These are phyloP conservation scores for Boeremia exigua DNA, from an alignment of 2,329 filamentous ascomycete species.

Conservation along the genomic window DNA sequence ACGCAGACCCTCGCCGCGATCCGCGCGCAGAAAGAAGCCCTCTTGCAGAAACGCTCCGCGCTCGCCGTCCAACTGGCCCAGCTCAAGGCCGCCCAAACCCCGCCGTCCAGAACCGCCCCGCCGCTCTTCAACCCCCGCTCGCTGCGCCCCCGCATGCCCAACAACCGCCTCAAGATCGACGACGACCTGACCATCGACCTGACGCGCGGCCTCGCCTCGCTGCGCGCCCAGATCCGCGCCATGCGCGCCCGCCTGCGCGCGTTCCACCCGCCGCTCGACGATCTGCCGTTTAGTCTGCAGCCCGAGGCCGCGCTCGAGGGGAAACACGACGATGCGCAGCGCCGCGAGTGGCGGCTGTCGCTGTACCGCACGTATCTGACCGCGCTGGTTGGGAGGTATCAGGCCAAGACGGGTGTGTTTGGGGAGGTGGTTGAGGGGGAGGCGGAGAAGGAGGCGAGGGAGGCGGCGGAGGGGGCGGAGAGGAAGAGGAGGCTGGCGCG, in stretches of 20 bases:
- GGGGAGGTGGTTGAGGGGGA: background rate
- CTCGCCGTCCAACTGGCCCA: background rate
- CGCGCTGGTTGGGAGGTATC: conserved; percentile 32
- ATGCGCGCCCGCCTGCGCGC: conserved; percentile 28
- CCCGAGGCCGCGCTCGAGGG: too few species aligned
- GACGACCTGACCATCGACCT: conserved; percentile 26
- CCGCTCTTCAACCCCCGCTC: background rate
- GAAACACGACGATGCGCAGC: too few species aligned
- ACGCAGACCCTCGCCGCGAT: background rate
- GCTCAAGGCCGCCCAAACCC: background rate
- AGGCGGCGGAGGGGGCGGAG: background rate
- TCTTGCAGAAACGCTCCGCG: background rate
- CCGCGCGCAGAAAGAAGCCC: background rate
- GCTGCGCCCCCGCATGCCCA: conserved; percentile 20
- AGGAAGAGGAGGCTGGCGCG: conserved; percentile 34
- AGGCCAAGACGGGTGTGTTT: conserved; percentile 15
- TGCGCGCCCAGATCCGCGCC: background rate
- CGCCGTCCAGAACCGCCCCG: background rate
- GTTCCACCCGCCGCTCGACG: conserved; percentile 35
- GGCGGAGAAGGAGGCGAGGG: background rate
- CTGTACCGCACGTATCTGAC: conserved; percentile 37
- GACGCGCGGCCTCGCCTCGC: conserved; percentile 22
- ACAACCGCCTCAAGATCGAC: conserved; percentile 24
- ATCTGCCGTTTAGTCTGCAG: conserved; percentile 28
- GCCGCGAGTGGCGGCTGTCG: too few species aligned